Percentiles rank a stretch among this genome's conserved stretches.
Evolutionary conservation across 2,329 filamentous ascomycete species (phyloP).

Genomic region (Botrytis porri): DNA sequence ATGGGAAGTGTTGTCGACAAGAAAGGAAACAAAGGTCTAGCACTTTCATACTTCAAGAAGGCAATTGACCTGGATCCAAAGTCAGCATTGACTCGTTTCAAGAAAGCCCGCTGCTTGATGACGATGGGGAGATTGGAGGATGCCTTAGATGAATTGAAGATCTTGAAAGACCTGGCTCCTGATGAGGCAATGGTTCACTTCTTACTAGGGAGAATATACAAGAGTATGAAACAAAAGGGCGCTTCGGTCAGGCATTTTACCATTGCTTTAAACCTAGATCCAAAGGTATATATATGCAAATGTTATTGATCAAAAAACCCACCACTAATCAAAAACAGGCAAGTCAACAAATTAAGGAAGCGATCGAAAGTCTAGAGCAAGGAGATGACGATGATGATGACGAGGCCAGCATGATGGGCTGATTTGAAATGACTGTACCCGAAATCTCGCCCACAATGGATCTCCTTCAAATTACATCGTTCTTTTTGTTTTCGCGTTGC

Average conservation of each 20-base stretch:
- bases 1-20: constrained; percentile 89
- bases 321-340: constrained; percentile 54
- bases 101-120: constrained; percentile 85
- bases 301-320: constrained; percentile 20
- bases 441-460: background rate
- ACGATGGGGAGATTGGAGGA: constrained; percentile 66
- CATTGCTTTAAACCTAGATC: constrained; percentile 90
- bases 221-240: constrained; percentile 67
- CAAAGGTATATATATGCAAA: constrained; percentile 66
- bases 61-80: constrained; percentile 79
- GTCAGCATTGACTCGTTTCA: constrained; percentile 82
- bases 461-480: background rate
- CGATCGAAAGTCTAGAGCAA: constrained; percentile 81
- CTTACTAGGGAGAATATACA: constrained; percentile 80
- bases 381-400: constrained; percentile 44
- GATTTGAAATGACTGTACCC: background rate
- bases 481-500: background rate
- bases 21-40: constrained; percentile 76
- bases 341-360: constrained; percentile 91
- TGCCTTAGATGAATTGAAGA: constrained; percentile 77
- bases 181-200: constrained; percentile 97
- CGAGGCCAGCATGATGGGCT: constrained; percentile 52
- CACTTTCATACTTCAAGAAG: constrained; percentile 79
- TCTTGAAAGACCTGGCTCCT: constrained; percentile 87
- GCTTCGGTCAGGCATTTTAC: constrained; percentile 92